Conservation (phyloP, 2,329 filamentous ascomycete species). For the Lachnellula willkommii region DNA sequence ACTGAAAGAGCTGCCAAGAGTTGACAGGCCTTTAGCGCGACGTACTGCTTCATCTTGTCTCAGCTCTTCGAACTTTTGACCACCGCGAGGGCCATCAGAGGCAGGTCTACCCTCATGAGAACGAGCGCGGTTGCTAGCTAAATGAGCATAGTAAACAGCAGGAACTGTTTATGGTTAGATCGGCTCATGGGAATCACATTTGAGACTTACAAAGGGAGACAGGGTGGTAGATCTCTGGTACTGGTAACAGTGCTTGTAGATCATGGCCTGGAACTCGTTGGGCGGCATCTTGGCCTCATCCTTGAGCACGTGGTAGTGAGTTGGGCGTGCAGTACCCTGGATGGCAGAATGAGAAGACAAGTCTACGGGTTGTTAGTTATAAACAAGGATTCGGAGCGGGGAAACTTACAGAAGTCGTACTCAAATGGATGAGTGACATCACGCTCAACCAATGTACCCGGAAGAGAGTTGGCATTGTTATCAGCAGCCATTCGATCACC, state of each 20-base stretch:
- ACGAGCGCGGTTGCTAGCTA: conserved; percentile 75
- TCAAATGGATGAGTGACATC: conserved; percentile 90
- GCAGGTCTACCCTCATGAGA: conserved; percentile 58
- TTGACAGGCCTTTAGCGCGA: conserved; percentile 5
- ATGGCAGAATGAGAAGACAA: conserved; percentile 67
- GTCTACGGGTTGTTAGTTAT: conserved; percentile 4
- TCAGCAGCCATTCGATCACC: conserved; percentile 51
- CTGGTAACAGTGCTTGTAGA: conserved; percentile 93
- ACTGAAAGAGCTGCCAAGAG: neutral
- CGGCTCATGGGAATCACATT: conserved; percentile 37
- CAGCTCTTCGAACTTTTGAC: conserved; percentile 37
- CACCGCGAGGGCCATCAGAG: conserved; percentile 40
- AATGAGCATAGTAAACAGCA: conserved; percentile 91
- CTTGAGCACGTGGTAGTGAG: conserved; percentile 83
- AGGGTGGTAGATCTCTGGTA: conserved; percentile 85
- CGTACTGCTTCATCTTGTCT: conserved; percentile 17
- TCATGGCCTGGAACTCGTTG: conserved; percentile 74
- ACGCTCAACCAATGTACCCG: conserved; percentile 80
- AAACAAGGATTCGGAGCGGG: neutral
- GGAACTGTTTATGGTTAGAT: conserved; percentile 47
- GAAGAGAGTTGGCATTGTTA: conserved; percentile 73
- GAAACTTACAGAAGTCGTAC: conserved; percentile 69
- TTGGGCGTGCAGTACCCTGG: conserved; percentile 87
- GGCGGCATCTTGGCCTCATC: conserved; percentile 69
- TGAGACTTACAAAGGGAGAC: conserved; percentile 53